Evolutionary conservation across 179 eudicot genomes (phyloP).

Genomic region (Silene vulgaris): DNA sequence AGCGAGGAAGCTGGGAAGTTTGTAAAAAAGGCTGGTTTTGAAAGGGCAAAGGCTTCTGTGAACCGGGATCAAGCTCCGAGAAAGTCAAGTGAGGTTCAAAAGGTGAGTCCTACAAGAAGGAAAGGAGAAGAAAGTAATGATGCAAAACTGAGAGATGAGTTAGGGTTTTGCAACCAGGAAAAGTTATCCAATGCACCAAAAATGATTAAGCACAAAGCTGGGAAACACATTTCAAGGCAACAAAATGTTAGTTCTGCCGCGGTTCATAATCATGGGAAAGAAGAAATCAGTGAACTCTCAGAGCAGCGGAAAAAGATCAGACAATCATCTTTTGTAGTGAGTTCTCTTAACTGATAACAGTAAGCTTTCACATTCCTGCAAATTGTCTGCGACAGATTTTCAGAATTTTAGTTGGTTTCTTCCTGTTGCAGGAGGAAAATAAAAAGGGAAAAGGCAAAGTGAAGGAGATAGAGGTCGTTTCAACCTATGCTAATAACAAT

Average conservation of each 20-base stretch:
- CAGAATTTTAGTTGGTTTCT: background rate
- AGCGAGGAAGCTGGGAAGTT: constrained; percentile 21
- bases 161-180: constrained; percentile 31
- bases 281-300: constrained; percentile 18
- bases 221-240: constrained; percentile 22
- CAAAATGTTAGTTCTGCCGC: constrained; percentile 21
- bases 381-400: background rate
- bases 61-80: constrained; percentile 26
- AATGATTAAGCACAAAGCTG: constrained; percentile 27
- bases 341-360: constrained; percentile 22
- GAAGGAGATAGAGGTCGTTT: constrained; percentile 12
- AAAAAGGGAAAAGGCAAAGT: constrained; percentile 24
- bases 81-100: constrained; percentile 30
- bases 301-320: constrained; percentile 28
- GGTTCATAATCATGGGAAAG: constrained; percentile 20
- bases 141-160: constrained; percentile 22
- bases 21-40: constrained; percentile 25
- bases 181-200: constrained; percentile 19
- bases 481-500: constrained; percentile 19
- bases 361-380: background rate
- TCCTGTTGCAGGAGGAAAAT: constrained; percentile 37
- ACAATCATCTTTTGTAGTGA: constrained; percentile 32
- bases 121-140: constrained; percentile 36
- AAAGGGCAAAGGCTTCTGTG: constrained; percentile 28
- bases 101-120: constrained; percentile 27